These are phyloP conservation scores for Phytophthora ramorum DNA, from an alignment of 352 stramenopile genomes.

Conservation along the genomic window DNA sequence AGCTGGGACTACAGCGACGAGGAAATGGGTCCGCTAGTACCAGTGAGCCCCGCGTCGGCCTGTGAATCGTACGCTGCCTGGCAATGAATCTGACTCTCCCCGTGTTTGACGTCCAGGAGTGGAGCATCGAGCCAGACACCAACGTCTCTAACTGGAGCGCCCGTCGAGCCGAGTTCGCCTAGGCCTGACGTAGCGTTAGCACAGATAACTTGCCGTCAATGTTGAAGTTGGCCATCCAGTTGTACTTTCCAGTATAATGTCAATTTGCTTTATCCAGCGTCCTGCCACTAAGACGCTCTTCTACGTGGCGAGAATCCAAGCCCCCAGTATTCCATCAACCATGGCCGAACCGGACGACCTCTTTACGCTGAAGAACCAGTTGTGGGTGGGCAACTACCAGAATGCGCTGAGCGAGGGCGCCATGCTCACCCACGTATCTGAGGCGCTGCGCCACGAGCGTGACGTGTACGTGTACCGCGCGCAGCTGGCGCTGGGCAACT, in stretches of 20 bases:
- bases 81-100: not conserved
- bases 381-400: conserved; percentile 97
- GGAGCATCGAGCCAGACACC: conserved; percentile 21
- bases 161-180: conserved; percentile 23
- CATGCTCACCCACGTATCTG: conserved; percentile 87
- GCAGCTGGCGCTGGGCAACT: conserved; percentile 92
- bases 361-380: conserved; percentile 98
- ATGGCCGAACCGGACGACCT: conserved; percentile 97
- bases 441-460: conserved; percentile 90
- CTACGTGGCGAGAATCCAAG: conserved; percentile 25
- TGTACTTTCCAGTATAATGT: not conserved
- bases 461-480: conserved; percentile 95
- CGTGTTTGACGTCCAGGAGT: conserved; percentile 10
- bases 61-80: not conserved
- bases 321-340: conserved; percentile 1
- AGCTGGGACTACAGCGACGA: conserved; percentile 28
- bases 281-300: not conserved
- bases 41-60: not conserved
- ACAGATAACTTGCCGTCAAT: not conserved
- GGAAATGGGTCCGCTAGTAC: conserved; percentile 19
- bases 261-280: not conserved
- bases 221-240: not conserved
- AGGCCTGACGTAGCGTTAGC: not conserved
- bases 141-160: conserved; percentile 25
- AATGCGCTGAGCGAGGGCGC: conserved; percentile 93